Conservation (phyloP, 2,329 filamentous ascomycete genomes). For the Penicillium sp. region DNA sequence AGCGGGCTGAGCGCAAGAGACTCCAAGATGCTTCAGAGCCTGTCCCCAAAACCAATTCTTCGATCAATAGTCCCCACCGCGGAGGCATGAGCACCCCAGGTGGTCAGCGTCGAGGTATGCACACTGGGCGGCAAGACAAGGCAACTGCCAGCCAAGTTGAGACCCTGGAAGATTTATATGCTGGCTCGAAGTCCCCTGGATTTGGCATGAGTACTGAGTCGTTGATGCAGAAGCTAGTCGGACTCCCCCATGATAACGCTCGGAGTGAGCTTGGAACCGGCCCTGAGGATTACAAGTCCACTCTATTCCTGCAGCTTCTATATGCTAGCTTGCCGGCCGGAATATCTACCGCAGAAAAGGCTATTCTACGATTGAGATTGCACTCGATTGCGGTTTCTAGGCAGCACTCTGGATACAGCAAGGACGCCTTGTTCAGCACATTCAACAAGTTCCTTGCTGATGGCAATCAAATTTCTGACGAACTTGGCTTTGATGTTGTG, state of each 20-base stretch:
- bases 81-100: constrained; percentile 17
- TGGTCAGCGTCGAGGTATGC: constrained; percentile 31
- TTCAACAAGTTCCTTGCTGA: constrained; percentile 37
- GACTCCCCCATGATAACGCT: constrained; percentile 32
- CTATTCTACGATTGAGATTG: constrained; percentile 37
- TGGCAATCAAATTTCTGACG: constrained; percentile 35
- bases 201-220: constrained; percentile 17
- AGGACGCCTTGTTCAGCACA: constrained; percentile 30
- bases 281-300: constrained; percentile 39
- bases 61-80: constrained; percentile 22
- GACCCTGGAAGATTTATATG: background rate
- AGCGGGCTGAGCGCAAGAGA: constrained; percentile 40
- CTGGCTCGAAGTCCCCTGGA: constrained; percentile 1
- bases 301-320: constrained; percentile 45
- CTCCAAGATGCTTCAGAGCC: constrained; percentile 30
- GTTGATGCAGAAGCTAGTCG: constrained; percentile 30
- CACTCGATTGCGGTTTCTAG: constrained; percentile 38
- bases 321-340: constrained; percentile 31
- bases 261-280: constrained; percentile 38
- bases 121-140: constrained; percentile 16
- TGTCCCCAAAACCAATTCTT: constrained; percentile 18
- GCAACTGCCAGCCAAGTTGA: background rate
- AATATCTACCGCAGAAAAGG: constrained; percentile 30
- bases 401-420: constrained; percentile 41
- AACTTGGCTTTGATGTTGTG: constrained; percentile 37